phyloP scores from a whole-genome alignment of 2,329 filamentous ascomycete species.

The Alternaria burnsii region DNA sequence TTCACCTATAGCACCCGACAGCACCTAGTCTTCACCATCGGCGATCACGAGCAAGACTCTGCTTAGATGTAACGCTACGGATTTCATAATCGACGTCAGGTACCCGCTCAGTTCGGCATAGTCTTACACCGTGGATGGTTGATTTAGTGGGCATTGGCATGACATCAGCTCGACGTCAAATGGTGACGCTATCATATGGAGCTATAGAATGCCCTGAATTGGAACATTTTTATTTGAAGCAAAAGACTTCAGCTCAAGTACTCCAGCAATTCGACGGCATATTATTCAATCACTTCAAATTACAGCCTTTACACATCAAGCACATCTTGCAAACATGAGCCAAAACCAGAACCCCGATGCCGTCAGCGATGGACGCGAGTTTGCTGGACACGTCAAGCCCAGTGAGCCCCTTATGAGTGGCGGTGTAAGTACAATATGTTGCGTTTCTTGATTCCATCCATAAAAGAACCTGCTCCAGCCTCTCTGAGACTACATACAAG shows the following conservation, averaged over 20 bases:
- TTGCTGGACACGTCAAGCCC: slow-evolving; percentile 61
- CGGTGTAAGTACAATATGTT: slow-evolving; percentile 58
- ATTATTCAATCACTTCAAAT: neutral
- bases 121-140: neutral
- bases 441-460: neutral
- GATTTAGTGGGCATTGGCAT: slow-evolving; percentile 5
- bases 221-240: neutral
- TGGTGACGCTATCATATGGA: slow-evolving; percentile 20
- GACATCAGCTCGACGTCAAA: slow-evolving; percentile 28
- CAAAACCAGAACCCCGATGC: slow-evolving; percentile 64
- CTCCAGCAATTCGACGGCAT: neutral
- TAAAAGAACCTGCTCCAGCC: neutral
- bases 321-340: slow-evolving; percentile 54
- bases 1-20: neutral
- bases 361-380: slow-evolving; percentile 62
- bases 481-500: neutral
- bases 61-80: neutral
- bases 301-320: neutral
- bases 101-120: slow-evolving; percentile 2
- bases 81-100: slow-evolving; percentile 6
- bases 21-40: slow-evolving; percentile 2
- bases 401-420: slow-evolving; percentile 63
- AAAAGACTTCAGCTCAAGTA: neutral
- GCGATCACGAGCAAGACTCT: neutral
- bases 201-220: neutral